These are phyloP conservation scores for Kockovaella imperatae DNA, from an alignment of 768 basidiomycete species.

Conservation along the genomic window DNA sequence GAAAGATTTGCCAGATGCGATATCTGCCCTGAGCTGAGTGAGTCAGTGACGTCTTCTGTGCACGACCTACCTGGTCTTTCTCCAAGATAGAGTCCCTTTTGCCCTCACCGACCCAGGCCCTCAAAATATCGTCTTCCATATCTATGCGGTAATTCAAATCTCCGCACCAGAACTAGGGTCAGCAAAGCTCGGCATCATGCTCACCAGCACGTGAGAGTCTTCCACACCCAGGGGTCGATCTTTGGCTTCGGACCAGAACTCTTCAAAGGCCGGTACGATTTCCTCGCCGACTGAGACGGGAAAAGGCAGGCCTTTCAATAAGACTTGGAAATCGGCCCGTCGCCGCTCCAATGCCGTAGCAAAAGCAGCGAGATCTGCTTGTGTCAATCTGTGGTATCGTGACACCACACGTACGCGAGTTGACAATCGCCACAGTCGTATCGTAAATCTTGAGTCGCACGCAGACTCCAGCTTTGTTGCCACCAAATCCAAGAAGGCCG, in stretches of 20 bases:
- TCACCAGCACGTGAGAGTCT: conserved; percentile 21
- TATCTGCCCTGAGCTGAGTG: conserved; percentile 24
- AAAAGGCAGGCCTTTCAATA: conserved; percentile 20
- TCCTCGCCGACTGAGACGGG: conserved; percentile 12
- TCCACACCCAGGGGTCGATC: conserved; percentile 13
- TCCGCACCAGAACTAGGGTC: conserved; percentile 35
- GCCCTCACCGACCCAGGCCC: conserved; percentile 18
- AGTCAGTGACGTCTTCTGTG: neutral
- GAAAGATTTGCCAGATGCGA: conserved; percentile 30
- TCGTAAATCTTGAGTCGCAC: conserved; percentile 33
- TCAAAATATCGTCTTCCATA: conserved; percentile 20
- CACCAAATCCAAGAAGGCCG: conserved; percentile 34
- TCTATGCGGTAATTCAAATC: conserved; percentile 43
- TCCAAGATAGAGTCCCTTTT: conserved; percentile 25
- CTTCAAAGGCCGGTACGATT: conserved; percentile 17
- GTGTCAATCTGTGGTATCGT: neutral
- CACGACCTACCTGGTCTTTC: conserved; percentile 35
- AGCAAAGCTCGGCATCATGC: neutral
- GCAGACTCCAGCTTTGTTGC: conserved; percentile 38
- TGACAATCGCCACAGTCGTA: conserved; percentile 32
- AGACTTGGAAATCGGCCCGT: conserved; percentile 21
- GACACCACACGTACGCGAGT: conserved; percentile 25
- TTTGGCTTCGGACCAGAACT: conserved; percentile 19
- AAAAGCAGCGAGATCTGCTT: conserved; percentile 34
- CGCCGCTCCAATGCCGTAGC: conserved; percentile 30